phyloP scores from a whole-genome alignment of 176 grass and related monocot species.

The Bolboschoenus planiculmis region DNA sequence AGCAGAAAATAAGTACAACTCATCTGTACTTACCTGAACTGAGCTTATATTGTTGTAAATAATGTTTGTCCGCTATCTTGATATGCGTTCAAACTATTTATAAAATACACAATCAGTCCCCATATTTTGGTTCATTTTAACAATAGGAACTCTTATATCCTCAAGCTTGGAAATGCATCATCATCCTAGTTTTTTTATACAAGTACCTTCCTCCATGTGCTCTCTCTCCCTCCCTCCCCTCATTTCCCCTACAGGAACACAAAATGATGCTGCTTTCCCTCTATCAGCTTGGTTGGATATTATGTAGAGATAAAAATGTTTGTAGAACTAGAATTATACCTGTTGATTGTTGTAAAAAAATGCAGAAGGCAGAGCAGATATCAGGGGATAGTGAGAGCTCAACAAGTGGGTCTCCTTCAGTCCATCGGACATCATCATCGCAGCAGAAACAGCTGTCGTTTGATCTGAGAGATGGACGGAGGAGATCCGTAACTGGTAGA shows the following conservation, averaged over 20 bases:
- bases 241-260: background rate
- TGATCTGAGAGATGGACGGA: constrained; percentile 77
- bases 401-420: constrained; percentile 63
- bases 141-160: background rate
- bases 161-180: background rate
- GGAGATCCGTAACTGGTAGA: constrained; percentile 73
- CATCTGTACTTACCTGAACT: background rate
- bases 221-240: background rate
- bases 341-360: constrained; percentile 12
- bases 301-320: background rate
- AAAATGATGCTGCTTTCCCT: background rate
- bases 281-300: background rate
- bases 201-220: background rate
- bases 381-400: constrained; percentile 66
- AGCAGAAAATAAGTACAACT: background rate
- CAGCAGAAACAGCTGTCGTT: constrained; percentile 68
- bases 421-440: constrained; percentile 30
- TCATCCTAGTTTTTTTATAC: background rate
- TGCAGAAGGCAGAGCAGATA: constrained; percentile 79
- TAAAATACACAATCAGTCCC: background rate
- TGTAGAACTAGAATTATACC: background rate
- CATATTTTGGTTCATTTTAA: background rate
- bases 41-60: background rate
- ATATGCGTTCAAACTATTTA: background rate
- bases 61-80: background rate